These are phyloP conservation scores for Salvia splendens DNA, from an alignment of 257 asterid genomes.

Conservation along the genomic window DNA sequence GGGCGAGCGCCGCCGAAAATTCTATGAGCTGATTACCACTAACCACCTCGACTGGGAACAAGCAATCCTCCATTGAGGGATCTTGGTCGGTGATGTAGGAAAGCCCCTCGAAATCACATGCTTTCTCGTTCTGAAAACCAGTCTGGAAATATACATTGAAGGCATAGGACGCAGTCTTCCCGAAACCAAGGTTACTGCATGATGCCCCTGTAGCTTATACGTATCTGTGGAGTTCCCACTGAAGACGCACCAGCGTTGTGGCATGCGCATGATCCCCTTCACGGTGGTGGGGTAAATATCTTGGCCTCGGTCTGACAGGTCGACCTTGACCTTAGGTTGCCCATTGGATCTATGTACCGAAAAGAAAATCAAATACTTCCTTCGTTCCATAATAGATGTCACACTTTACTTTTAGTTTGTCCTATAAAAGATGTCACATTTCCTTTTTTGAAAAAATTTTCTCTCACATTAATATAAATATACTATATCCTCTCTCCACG, in stretches of 20 bases:
- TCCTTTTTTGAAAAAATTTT: no score
- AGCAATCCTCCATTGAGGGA: conserved; percentile 38
- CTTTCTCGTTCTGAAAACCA: conserved; percentile 21
- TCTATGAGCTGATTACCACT: conserved; percentile 13
- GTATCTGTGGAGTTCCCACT: neutral
- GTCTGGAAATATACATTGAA: conserved; percentile 38
- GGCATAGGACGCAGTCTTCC: conserved; percentile 32
- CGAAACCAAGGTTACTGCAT: conserved; percentile 27
- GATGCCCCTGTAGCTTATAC: conserved; percentile 23
- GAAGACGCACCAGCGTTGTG: conserved; percentile 39
- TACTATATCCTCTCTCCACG: no score
- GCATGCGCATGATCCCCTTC: conserved; percentile 44
- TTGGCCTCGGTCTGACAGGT: conserved; percentile 40
- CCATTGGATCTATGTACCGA: conserved; percentile 28
- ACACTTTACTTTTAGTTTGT: no score
- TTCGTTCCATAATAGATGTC: no score
- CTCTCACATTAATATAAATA: no score
- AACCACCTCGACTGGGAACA: conserved; percentile 49
- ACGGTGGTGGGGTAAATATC: conserved; percentile 30
- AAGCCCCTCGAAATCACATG: conserved; percentile 28
- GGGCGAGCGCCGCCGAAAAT: neutral
- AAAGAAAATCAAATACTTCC: no score
- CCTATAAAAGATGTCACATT: no score
- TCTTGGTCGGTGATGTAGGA: conserved; percentile 23
- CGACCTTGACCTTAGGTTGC: conserved; percentile 42